These are phyloP conservation scores for Fusarium torreyae DNA, from an alignment of 2,329 filamentous ascomycete species.

Conservation along the genomic window DNA sequence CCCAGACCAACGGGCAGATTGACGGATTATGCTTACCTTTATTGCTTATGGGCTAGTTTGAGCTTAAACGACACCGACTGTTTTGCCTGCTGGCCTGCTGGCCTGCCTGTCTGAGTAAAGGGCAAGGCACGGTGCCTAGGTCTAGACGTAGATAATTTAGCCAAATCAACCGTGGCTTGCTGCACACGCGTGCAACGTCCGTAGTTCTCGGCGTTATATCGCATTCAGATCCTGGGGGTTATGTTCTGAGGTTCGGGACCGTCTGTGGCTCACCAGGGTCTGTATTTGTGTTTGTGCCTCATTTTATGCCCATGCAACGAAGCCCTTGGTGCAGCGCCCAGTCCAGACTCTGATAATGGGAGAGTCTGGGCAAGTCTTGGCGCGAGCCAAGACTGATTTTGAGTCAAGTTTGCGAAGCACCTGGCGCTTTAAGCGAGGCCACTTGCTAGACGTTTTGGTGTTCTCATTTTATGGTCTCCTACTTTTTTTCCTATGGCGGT, in stretches of 20 bases:
- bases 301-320: constrained; percentile 11
- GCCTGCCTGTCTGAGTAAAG: constrained; percentile 18
- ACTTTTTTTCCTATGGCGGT: background rate
- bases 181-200: constrained; percentile 21
- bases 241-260: background rate
- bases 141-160: constrained; percentile 1
- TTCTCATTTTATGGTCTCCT: constrained; percentile 2
- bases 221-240: constrained; percentile 1
- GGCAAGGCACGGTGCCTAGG: constrained; percentile 5
- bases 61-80: constrained; percentile 32
- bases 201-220: constrained; percentile 10
- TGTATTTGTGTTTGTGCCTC: constrained; percentile 11
- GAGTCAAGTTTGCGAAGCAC: constrained; percentile 41
- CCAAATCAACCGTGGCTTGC: constrained; percentile 5
- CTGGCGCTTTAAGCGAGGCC: constrained; percentile 41
- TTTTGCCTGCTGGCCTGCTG: constrained; percentile 5
- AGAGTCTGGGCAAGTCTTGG: constrained; percentile 41
- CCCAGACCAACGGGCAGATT: constrained; percentile 29
- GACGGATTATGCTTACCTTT: constrained; percentile 34
- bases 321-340: constrained; percentile 22
- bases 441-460: constrained; percentile 42
- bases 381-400: constrained; percentile 39
- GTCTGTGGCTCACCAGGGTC: constrained; percentile 10
- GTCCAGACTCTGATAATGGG: constrained; percentile 40
- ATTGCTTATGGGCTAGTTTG: constrained; percentile 18